Base-by-base conservation (phyloP, 306 rosid species). In the Vachellia collinsii region DNA sequence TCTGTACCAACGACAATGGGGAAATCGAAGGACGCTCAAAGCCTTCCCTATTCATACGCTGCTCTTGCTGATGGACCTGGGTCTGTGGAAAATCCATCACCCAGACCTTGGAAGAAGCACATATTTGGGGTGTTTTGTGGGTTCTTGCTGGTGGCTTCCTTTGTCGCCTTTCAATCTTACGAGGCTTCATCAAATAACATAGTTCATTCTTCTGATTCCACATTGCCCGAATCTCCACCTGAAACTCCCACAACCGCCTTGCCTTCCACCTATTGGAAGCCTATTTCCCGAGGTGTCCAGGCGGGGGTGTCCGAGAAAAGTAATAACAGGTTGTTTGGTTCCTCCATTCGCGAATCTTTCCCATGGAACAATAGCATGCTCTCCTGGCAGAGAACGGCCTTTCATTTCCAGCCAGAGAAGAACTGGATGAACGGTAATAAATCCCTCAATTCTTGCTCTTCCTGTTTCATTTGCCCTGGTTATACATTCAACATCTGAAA, bases 361-460 rank as follows among this genome's bases (percentile, higher is more conserved):
- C 92, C 94, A 0, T 94, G 98, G 98, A 90, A 86, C 80, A 84
- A 92, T 34, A 88, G 78, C 48, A 87, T 94, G 92, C 50, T 94
- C 43, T 91, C 97, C 0, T 94, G 98, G 98, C 98, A 94, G 86
- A 90, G 98, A 83, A 94, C 93, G 0, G 88, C 97, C 39, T 94
- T 59, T 77, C 98, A 94, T 84, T 94, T 94, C 77, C 98, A 94
- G 79, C 98, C 98, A 0, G 89, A 92, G 77, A 87, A 85, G 83
- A 94, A 94, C 83, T 92, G 98, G 98, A 92, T 92, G 98, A 94
- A 94, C 65, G 98, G 98, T 92, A 86, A 16, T 17, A 77, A 9
- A 39, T 54, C n/a, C n/a, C 39, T 12, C 3, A 46, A 10, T 54
- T 46, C 11, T 25, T 16, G 4, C 39, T 5, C 14, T 41, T 11